phyloP scores from a whole-genome alignment of 192 early-diverging fungal genomes.

The Coemansia sp. region DNA sequence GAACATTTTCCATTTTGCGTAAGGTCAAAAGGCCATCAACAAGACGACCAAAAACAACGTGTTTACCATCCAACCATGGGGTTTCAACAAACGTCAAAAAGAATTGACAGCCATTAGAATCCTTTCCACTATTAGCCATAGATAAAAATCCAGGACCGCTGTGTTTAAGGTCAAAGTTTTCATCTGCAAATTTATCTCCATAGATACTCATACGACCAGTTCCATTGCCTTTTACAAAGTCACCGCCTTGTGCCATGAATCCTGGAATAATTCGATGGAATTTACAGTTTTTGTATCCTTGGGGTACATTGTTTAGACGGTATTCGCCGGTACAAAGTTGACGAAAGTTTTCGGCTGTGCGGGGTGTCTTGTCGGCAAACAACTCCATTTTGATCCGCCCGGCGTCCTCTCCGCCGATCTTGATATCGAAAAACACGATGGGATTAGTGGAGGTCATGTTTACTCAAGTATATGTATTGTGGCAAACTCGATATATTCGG shows the following conservation, averaged over 20 bases:
- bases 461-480: no score
- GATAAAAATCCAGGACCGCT: conserved; percentile 78
- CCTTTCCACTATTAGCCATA: conserved; percentile 85
- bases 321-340: conserved; percentile 92
- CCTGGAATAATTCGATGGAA: conserved; percentile 89
- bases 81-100: conserved; percentile 87
- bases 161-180: conserved; percentile 86
- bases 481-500: no score
- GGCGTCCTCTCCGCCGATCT: conserved; percentile 12
- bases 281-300: conserved; percentile 77
- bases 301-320: conserved; percentile 73
- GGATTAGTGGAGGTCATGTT: conserved; percentile 1
- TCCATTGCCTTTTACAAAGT: conserved; percentile 88
- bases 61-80: conserved; percentile 85
- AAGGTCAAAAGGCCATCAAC: conserved; percentile 84
- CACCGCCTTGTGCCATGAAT: conserved; percentile 93
- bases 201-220: conserved; percentile 85
- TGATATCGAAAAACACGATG: conserved; percentile 33
- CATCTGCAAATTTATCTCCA: conserved; percentile 73
- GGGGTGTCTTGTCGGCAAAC: conserved; percentile 67
- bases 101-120: conserved; percentile 89
- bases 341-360: conserved; percentile 80
- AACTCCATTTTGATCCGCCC: conserved; percentile 67
- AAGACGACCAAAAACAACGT: conserved; percentile 84
- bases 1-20: conserved; percentile 93